Evolutionary conservation across 2,329 filamentous ascomycete genomes (phyloP).

Genomic region (Neonectria coccinea): DNA sequence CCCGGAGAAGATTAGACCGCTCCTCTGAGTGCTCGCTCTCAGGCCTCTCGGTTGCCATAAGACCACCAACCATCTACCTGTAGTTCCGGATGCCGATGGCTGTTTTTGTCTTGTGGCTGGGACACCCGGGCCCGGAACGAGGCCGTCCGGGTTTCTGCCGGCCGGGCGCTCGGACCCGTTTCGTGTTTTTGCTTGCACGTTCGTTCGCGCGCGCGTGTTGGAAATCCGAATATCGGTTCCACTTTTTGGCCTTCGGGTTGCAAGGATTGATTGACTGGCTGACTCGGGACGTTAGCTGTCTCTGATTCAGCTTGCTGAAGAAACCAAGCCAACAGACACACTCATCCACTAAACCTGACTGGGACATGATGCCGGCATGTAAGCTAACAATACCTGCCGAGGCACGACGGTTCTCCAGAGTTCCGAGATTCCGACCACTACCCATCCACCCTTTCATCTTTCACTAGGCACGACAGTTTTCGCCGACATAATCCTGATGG

Average conservation of each 20-base stretch:
- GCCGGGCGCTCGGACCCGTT: background rate
- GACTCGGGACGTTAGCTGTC: no score
- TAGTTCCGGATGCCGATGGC: background rate
- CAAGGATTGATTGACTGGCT: background rate
- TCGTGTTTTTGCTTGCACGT: background rate
- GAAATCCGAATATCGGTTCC: conserved; percentile 9
- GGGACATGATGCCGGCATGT: background rate
- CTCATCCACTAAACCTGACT: background rate
- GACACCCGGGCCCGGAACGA: conserved; percentile 1
- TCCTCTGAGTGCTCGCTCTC: background rate
- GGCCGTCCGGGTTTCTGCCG: conserved; percentile 4
- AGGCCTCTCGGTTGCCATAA: no score
- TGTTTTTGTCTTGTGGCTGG: background rate
- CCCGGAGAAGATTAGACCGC: background rate
- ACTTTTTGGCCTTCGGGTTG: background rate
- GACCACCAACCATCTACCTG: background rate
- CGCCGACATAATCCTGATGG: background rate
- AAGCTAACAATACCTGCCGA: background rate
- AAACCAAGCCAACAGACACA: background rate
- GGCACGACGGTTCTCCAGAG: background rate
- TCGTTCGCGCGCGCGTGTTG: conserved; percentile 27
- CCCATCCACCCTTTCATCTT: background rate
- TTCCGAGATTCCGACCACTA: background rate
- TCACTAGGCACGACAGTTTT: background rate
- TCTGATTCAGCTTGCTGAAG: conserved; percentile 24